These are phyloP conservation scores for Logfia minima DNA, from an alignment of 129 eudicot species.

Conservation along the genomic window DNA sequence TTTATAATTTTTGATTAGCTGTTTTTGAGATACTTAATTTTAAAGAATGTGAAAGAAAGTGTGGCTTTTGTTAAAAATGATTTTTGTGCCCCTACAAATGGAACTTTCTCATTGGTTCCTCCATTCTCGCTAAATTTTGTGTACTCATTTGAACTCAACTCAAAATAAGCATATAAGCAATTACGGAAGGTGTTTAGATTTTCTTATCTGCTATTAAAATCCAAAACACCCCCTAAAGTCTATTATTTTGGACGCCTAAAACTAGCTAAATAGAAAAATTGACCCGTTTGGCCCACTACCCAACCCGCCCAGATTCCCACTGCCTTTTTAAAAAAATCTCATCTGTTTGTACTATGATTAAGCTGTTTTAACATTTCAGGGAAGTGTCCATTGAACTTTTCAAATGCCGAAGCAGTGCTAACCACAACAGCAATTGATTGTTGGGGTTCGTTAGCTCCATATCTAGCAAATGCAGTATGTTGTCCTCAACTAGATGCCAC, in stretches of 20 bases:
- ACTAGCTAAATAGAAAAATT: background rate
- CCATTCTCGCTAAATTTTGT: no score
- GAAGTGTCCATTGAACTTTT: slow-evolving; percentile 51
- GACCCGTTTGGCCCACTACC: background rate
- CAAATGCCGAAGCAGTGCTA: slow-evolving; percentile 40
- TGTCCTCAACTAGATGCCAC: slow-evolving; percentile 72
- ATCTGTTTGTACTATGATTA: background rate
- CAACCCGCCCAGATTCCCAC: background rate
- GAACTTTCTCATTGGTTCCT: no score
- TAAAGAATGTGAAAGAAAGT: no score
- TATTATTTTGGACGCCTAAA: background rate
- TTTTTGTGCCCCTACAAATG: no score
- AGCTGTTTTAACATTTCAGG: slow-evolving; percentile 37
- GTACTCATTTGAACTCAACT: no score
- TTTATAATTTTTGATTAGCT: no score
- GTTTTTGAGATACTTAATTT: no score
- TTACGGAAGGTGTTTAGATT: no score
- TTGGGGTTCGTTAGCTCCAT: slow-evolving; percentile 62
- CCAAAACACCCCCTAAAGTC: background rate
- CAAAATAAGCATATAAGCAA: no score
- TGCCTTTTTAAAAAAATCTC: background rate
- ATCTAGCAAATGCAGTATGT: slow-evolving; percentile 62
- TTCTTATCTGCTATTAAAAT: no score
- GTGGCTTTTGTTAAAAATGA: no score
- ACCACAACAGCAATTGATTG: slow-evolving; percentile 61